Evolutionary conservation across 164 flowering plant genomes (phyloP), one percentile per base, ranked within the genome.

Genomic region (Sedum album): DNA sequence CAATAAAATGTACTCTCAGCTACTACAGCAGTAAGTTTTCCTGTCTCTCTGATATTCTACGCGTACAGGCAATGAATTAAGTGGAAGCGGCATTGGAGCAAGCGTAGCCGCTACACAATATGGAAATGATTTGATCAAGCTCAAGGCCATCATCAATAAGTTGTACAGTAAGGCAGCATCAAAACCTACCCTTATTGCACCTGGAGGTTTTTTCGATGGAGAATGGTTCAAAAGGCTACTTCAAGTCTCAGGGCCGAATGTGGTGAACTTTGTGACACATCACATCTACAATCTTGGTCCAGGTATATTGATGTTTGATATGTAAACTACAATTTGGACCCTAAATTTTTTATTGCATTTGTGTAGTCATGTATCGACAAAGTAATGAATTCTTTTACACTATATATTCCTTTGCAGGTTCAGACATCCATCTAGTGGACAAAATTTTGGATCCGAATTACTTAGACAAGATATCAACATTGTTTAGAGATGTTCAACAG

Each of bases 231-330:
- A 80, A 57, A 76, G 77, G 78, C 76, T 87, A 72, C 97, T 94
- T 68, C 79, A 90, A 60, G 82, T 81, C 51, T 83, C 99, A 2
- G 97, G 99, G 41, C 41, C 88, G 35, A 41, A 68, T 14, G 73
- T 80, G 26, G 76, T 91, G 69, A 74, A 88, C 77, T 80, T 65
- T 15, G n/a, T 94, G 67, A 83, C 95, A 30, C 96, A 90, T 80
- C 99, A 91, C 69, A 82, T 91, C 55, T 91, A 94, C 76, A 88
- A 86, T 73, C 80, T 88, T 10, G 94, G 94, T 77, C 41, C 94
- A 81, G 93, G 93, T 88, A 41, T 1, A 73, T 74, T 17, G n/a
- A n/a, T n/a, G n/a, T n/a, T n/a, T n/a, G n/a, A n/a, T n/a, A n/a
- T n/a, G n/a, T n/a, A n/a, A n/a, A n/a, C n/a, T n/a, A n/a, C n/a